Evolutionary conservation across 164 flowering plant genomes (phyloP), one percentile per base, ranked within the genome.

Genomic region (Protea cynaroides): DNA sequence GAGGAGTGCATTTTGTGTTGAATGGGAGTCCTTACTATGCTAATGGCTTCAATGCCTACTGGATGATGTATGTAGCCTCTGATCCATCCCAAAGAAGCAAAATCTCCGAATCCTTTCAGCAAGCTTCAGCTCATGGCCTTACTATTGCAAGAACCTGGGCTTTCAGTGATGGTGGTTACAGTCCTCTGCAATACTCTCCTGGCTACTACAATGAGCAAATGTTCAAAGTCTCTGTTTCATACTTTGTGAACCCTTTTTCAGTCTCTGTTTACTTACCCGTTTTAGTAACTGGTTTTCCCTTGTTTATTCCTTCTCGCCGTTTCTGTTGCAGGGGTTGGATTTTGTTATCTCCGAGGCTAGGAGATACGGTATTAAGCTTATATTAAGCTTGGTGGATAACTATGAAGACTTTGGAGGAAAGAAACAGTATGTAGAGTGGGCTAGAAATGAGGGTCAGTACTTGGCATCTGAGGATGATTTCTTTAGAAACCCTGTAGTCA

Each of bases 101-200:
- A 47, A 84, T 89, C 53, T 71, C 89, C 11, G 53, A 79, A 67
- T 87, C 80, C 8, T 83, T 89, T 18, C 78, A 69, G n/a, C 76
- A 87, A 64, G 93, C 93, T 36, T 69, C 93, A 0, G 55, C 58
- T 58, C 87, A 77, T 71, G 89, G 91, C 46, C 83, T 86, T 62
- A 75, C 81, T 37, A 83, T 89, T n/a, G 93, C 88, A 8, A 76
- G 96, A 75, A 87, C 96, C 66, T 89, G 96, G 96, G 96, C 93
- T 69, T 89, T 87, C 71, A 84, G 82, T 72, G 96, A 89, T 68
- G 96, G 87, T 64, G 93, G 96, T 18, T 79, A 84, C 67, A 75
- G 79, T 8, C 76, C 96, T 52, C 72, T 89, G 10, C 96, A 89
- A 69, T 74, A 37, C 65, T 75, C 87, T 13, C 93, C 93, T 58